A percentile compares a stretch with the other conserved stretches of the same genome.
Evolutionary conservation across 169 alveolate genomes (phyloP).

Genomic region (Miamiensis avidus): DNA sequence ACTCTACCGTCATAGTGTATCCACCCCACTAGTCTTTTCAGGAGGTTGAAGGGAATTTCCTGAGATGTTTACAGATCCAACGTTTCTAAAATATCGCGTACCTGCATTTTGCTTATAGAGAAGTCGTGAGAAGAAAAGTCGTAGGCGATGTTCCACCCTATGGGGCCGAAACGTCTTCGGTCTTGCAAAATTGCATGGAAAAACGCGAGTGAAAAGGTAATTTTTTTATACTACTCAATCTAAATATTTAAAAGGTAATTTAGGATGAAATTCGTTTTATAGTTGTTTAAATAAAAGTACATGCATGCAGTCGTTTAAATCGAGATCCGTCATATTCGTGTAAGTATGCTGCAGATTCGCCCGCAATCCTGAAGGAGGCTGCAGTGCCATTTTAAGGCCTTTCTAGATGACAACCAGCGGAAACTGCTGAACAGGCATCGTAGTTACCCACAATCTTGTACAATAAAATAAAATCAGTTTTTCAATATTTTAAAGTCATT

Average conservation of each 20-base stretch:
- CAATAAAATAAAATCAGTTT: not conserved
- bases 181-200: slow-evolving; percentile 95
- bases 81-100: slow-evolving; percentile 34
- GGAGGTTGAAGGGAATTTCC: slow-evolving; percentile 88
- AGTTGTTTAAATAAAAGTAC: not conserved
- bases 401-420: not conserved
- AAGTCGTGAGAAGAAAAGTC: slow-evolving; percentile 88
- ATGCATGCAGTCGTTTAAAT: slow-evolving; percentile 68
- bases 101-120: slow-evolving; percentile 82
- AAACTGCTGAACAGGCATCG: not conserved
- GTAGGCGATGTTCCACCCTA: slow-evolving; percentile 92
- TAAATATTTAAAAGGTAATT: slow-evolving; percentile 20
- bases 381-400: not conserved
- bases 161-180: slow-evolving; percentile 90
- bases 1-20: slow-evolving; percentile 94
- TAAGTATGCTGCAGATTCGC: slow-evolving; percentile 82
- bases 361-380: slow-evolving; percentile 69
- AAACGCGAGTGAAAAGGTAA: slow-evolving; percentile 91
- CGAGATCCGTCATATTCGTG: slow-evolving; percentile 77
- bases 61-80: slow-evolving; percentile 79
- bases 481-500: not conserved
- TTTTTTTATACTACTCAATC: slow-evolving; percentile 86
- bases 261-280: too few relatives aligned
- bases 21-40: slow-evolving; percentile 87
- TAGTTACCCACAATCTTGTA: not conserved